Evolutionary conservation across 2,329 filamentous ascomycete genomes (phyloP), one percentile per base, ranked within the genome.

Genomic region (Blastomyces percursus): DNA sequence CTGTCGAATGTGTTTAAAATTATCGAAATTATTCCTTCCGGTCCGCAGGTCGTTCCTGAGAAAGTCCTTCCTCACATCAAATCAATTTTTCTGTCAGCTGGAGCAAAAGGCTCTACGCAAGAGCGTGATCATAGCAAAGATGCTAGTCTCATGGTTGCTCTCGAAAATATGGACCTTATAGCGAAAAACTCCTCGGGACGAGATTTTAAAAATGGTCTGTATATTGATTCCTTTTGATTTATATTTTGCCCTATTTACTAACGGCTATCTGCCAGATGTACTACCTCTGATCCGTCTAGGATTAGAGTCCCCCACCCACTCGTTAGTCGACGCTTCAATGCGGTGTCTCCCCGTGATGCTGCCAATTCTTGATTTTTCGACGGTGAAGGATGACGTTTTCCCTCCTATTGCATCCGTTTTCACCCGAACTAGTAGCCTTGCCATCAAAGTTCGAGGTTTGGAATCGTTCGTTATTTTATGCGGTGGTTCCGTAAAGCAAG

Each of bases 321-420:
- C 89, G 1, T 81, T 99, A 19, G 89, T 96, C 0, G 94, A 97
- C 75, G 88, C 89, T 3, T 87, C 91, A 2, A 80, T 99, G 16
- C 84, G 88, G 59, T 89, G 87, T 35, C 77, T 99, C 5, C 87
- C 91, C 1, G 81, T 85, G 0, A 84, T 96, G n/a, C 78, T 97
- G 5, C 90, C 91, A 0, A 85, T 94, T 2, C 84, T 99, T 8
- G 94, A 99, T 75, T 97, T 96, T 68, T 95, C 88, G 67, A 97
- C 93, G 0, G 92, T 96, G 70, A 99, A 97, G 75, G 94, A 96
- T 69, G 93, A 97, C 66, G 82, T 99, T 0, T 99, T 99, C 73
- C 94, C 94, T 0, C 86, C 96, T 1, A 89, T 99, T 66, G 90
- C 93, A 1, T 79, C 82, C 9, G 94, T 96, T 0, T 99, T 99